phyloP scores from a whole-genome alignment of 1,139 yeast species.

The Lizanozyma gosingica region DNA sequence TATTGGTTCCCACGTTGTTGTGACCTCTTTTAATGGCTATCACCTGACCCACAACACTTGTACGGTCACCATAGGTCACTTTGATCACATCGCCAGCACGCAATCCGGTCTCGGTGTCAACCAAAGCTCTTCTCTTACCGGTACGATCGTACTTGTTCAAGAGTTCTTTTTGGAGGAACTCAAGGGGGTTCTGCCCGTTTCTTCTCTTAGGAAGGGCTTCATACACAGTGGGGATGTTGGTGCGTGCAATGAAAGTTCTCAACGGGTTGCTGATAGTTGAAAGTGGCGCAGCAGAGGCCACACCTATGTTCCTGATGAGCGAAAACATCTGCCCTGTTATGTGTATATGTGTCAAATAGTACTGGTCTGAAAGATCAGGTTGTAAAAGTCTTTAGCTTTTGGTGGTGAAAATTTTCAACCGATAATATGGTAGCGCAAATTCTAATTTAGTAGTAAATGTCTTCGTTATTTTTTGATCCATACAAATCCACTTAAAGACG shows the following conservation, averaged over 20 bases:
- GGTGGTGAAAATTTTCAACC: too few species aligned
- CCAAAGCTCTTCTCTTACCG: slow-evolving; percentile 61
- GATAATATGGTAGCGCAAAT: too few species aligned
- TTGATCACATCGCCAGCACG: slow-evolving; percentile 79
- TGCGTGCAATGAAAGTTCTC: neutral
- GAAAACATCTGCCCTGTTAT: too few species aligned
- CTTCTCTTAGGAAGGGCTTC: slow-evolving; percentile 47
- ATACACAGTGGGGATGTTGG: slow-evolving; percentile 28
- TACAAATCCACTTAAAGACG: too few species aligned
- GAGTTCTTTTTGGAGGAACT: slow-evolving; percentile 41
- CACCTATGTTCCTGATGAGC: neutral
- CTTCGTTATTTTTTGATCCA: too few species aligned
- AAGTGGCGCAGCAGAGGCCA: neutral
- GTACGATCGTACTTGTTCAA: slow-evolving; percentile 57
- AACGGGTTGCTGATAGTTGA: neutral
- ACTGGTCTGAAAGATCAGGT: too few species aligned
- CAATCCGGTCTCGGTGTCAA: slow-evolving; percentile 44
- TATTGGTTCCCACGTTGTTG: slow-evolving; percentile 58
- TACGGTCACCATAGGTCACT: slow-evolving; percentile 61
- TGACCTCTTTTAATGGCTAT: slow-evolving; percentile 59
- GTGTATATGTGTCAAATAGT: too few species aligned
- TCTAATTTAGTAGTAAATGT: too few species aligned
- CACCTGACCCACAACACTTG: slow-evolving; percentile 64
- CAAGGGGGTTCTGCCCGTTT: slow-evolving; percentile 41
- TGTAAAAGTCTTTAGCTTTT: too few species aligned